Percentiles rank a stretch among this genome's conserved stretches.
These are phyloP conservation scores for Sextonia rubra DNA, from an alignment of 164 flowering plant genomes.

Conservation along the genomic window DNA sequence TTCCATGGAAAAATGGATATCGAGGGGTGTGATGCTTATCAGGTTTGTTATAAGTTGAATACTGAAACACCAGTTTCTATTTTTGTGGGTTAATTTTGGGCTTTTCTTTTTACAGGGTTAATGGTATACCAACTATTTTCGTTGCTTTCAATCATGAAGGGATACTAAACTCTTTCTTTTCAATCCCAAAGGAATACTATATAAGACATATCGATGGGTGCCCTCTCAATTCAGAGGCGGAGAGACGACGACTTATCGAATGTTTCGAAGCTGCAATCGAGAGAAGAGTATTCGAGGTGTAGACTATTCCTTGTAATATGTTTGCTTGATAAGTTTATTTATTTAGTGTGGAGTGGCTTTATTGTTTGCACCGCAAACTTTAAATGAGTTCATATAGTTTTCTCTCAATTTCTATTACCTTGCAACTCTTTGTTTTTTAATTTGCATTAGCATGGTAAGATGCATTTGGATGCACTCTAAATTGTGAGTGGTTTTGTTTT, in stretches of 20 bases:
- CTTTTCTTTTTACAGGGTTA: neutral
- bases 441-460: neutral
- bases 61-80: neutral
- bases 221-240: constrained; percentile 80
- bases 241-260: constrained; percentile 65
- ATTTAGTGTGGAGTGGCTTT: neutral
- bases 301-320: neutral
- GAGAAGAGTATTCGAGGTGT: constrained; percentile 94
- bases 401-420: neutral
- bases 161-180: constrained; percentile 34
- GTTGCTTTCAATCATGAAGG: constrained; percentile 34
- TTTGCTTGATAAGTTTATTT: neutral
- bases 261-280: constrained; percentile 93
- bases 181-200: constrained; percentile 57
- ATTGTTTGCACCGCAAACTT: neutral
- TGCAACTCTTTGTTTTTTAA: too few species aligned
- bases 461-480: neutral
- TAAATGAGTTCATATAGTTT: neutral
- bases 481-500: neutral
- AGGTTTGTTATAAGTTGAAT: constrained; percentile 33
- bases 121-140: neutral
- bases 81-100: neutral
- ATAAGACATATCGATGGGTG: constrained; percentile 74
- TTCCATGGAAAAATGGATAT: constrained; percentile 81
- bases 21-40: constrained; percentile 71